Base-by-base conservation (phyloP, 1,284 basidiomycete species). In the Ustilago esculenta region DNA sequence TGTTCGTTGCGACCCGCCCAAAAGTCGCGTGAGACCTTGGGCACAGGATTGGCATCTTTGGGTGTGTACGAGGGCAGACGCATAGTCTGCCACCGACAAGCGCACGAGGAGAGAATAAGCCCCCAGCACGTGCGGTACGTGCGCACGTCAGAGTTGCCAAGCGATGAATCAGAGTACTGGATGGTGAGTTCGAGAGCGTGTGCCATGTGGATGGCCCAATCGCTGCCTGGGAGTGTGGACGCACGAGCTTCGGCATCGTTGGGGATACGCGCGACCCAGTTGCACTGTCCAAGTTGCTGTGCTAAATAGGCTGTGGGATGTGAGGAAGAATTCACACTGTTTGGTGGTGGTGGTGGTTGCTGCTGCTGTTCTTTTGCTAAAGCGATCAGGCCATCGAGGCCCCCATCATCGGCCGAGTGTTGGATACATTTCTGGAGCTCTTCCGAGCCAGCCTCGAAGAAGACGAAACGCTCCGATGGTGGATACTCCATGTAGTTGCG, bases 1-100 rank as follows among this genome's bases (percentile, higher is more conserved):
- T 71, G 67, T 44, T 74, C 68, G 53, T 74, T 74, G 17, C 56
- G 48, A 0, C 72, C 72, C 5, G 58, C 53, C 63, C 63, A 64
- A 27, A 65, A 60, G 39, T 72, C 72, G 8, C 72, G 63, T 25
- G 66, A 59, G 15, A 59, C 21, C 32, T 51, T 60, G 14, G 72
- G 72, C 10, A 74, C 72, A 0, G 72, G 72, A 12, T 67, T 61
- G 40, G 72, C 63, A 29, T 74, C 72, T 20, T 65, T 59, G 1
- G 37, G 36, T 3, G 63, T 65, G 34, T 74, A 74, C 7, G 55
- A 55, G 10, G 72, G 72, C 10, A 74, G 42, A 1, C 65, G 60
- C 51, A 72, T 55, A 15, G 52, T 55, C 24, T 74, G 68, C 58
- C 64, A 74, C 4, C 59, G 41, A 14, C 60, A 64, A 7, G 68